Conservation (phyloP, 257 asterid genomes). For the Penstemon davidsonii region DNA sequence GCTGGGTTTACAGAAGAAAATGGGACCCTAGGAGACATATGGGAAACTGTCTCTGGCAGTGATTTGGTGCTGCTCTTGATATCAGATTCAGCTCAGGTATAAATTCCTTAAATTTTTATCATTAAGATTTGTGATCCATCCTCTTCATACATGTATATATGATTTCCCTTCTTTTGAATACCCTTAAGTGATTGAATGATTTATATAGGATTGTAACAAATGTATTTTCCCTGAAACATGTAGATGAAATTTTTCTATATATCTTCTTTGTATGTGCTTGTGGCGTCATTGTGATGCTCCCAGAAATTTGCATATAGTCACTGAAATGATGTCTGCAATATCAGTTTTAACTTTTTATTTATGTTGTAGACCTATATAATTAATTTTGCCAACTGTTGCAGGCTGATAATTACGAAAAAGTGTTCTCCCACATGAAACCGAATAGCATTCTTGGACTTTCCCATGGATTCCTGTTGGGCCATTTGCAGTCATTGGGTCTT, state of each 20-base stretch:
- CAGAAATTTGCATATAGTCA: not conserved
- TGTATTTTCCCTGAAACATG: not conserved
- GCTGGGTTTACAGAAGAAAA: slow-evolving; percentile 90
- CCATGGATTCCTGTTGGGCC: slow-evolving; percentile 96
- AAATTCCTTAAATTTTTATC: slow-evolving; percentile 4
- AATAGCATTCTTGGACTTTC: slow-evolving; percentile 96
- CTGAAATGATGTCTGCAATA: not conserved
- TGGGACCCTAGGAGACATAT: slow-evolving; percentile 95
- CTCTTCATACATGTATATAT: no score
- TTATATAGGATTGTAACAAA: not conserved
- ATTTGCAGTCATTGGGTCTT: slow-evolving; percentile 79
- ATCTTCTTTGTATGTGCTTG: not conserved
- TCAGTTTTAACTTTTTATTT: not conserved
- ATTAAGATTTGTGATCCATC: not conserved
- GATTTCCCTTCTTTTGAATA: not conserved
- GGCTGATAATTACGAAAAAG: slow-evolving; percentile 92
- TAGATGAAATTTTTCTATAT: not conserved
- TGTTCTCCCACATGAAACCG: slow-evolving; percentile 92
- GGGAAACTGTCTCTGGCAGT: slow-evolving; percentile 84
- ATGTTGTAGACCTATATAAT: not conserved
- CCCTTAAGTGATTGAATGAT: slow-evolving; percentile 8
- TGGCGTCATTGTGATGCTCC: slow-evolving; percentile 4
- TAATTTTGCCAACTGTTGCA: slow-evolving; percentile 31
- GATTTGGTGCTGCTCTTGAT: slow-evolving; percentile 88
- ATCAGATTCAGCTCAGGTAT: slow-evolving; percentile 97